Conservation (phyloP, 176 grass and related monocot genomes). For the Juncus effusus region DNA sequence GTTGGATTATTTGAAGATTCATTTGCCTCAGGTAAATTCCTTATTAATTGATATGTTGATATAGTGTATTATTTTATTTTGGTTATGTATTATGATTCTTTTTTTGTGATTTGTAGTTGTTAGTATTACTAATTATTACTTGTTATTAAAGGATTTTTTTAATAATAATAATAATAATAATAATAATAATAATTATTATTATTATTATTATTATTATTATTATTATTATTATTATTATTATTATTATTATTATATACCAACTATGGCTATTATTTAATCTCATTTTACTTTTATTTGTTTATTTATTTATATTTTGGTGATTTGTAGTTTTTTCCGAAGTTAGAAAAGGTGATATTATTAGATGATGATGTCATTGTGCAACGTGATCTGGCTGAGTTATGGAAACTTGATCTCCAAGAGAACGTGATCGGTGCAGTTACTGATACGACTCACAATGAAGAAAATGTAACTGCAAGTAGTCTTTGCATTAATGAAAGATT, state of each 20-base stretch:
- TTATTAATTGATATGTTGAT: not conserved
- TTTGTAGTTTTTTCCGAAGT: slow-evolving; percentile 78
- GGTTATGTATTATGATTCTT: too few species aligned
- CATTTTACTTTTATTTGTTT: not conserved
- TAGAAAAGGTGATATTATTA: slow-evolving; percentile 60
- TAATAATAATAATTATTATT: too few species aligned
- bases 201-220: too few species aligned
- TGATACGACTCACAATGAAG: slow-evolving; percentile 14
- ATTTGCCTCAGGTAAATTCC: slow-evolving; percentile 78
- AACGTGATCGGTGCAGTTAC: slow-evolving; percentile 66
- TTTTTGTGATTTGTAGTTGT: too few species aligned
- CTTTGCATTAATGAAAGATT: slow-evolving; percentile 53
- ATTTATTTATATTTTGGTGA: not conserved
- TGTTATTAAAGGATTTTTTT: too few species aligned
- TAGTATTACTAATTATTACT: too few species aligned
- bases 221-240: too few species aligned
- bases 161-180: too few species aligned
- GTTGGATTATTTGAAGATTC: slow-evolving; percentile 85
- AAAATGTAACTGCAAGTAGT: not conserved
- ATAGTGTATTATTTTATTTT: not conserved
- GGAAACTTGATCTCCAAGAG: slow-evolving; percentile 54
- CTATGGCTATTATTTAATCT: too few species aligned
- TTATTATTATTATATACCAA: too few species aligned
- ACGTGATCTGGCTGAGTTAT: slow-evolving; percentile 63
- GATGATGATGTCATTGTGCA: slow-evolving; percentile 92